phyloP scores from a whole-genome alignment of 495 filamentous ascomycete species.

The Penicillium subrubescens region DNA sequence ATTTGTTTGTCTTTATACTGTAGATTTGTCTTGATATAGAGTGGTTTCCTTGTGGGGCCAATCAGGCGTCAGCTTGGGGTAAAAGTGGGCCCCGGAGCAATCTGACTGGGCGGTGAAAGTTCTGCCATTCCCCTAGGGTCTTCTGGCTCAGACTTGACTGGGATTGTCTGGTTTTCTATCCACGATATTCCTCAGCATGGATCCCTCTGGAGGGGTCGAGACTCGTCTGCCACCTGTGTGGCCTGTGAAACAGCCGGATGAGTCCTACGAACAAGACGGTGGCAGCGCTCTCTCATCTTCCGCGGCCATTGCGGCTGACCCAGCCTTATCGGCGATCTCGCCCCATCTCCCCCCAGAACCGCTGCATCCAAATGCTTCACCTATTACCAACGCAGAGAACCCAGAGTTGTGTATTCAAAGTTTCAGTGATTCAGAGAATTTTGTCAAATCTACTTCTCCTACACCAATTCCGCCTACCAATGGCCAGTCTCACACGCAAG shows the following conservation, averaged over 20 bases:
- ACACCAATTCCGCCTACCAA: not conserved
- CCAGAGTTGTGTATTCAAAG: not conserved
- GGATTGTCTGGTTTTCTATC: not conserved
- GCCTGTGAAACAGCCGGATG: not conserved
- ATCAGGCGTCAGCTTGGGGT: not conserved
- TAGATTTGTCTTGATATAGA: not conserved
- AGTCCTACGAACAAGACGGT: not conserved
- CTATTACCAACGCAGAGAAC: not conserved
- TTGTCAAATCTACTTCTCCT: not conserved
- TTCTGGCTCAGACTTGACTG: not conserved
- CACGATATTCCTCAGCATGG: not conserved
- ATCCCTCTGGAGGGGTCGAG: not conserved
- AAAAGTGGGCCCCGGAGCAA: not conserved
- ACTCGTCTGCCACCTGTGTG: not conserved
- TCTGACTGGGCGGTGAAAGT: not conserved
- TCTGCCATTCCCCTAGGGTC: not conserved
- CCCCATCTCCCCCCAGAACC: not conserved
- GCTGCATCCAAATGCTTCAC: not conserved
- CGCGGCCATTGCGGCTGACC: not conserved
- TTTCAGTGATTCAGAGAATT: not conserved
- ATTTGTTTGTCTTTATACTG: too few relatives aligned
- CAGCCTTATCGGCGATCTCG: not conserved
- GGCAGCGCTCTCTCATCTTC: not conserved
- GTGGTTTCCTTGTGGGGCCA: not conserved
- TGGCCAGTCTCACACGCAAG: not conserved